Conservation (phyloP, 148 eudicot species). For the Chenopodium suecicum region DNA sequence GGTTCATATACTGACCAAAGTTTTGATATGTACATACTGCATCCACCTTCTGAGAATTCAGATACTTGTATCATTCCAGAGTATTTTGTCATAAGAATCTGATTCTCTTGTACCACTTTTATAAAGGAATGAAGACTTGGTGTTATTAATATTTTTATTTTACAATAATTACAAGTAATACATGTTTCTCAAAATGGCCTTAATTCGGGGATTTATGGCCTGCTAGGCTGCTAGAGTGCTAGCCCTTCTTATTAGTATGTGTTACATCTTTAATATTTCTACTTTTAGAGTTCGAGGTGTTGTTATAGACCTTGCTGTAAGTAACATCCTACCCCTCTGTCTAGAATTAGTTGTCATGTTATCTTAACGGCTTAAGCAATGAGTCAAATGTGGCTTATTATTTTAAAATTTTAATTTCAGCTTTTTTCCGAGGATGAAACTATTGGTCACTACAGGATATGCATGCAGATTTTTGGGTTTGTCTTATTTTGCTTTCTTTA, state of each 20-base stretch:
- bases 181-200: neutral
- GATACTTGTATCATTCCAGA: neutral
- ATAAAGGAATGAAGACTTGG: neutral
- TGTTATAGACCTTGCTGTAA: too few species aligned
- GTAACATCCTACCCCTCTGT: neutral
- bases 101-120: neutral
- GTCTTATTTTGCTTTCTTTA: conserved; percentile 9
- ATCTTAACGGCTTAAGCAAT: too few species aligned
- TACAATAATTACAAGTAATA: too few species aligned
- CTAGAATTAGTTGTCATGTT: too few species aligned
- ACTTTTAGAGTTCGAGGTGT: too few species aligned
- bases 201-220: neutral
- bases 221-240: too few species aligned
- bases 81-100: neutral
- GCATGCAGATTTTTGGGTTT: conserved; percentile 16
- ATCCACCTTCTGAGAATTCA: neutral
- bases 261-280: too few species aligned
- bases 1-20: neutral
- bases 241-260: too few species aligned
- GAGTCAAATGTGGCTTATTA: too few species aligned
- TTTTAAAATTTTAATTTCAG: neutral
- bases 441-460: conserved; percentile 19
- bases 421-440: neutral
- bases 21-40: neutral
- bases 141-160: neutral